Percentiles rank a stretch among this genome's conserved stretches.
Conservation (phyloP, 2,329 filamentous ascomycete species). For the Xylaria polymorpha region DNA sequence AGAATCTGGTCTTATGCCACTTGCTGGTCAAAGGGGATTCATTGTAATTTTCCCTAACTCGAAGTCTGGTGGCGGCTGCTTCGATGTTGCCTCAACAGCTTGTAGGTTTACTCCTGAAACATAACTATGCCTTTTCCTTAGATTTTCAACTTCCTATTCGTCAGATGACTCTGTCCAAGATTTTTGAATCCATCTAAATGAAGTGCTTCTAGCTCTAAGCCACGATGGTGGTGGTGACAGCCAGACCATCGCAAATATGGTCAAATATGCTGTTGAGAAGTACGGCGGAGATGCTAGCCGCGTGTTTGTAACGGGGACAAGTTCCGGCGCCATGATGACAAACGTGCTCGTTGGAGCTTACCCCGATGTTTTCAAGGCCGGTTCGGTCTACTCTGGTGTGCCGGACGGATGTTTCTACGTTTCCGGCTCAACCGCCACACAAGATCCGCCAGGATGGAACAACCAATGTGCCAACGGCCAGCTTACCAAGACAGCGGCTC, state of each 20-base stretch:
- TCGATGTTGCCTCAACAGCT: slow-evolving; percentile 67
- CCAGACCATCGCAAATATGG: slow-evolving; percentile 55
- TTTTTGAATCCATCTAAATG: background rate
- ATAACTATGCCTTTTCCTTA: background rate
- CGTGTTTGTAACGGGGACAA: slow-evolving; percentile 48
- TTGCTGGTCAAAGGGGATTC: slow-evolving; percentile 66
- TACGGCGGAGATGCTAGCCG: slow-evolving; percentile 51
- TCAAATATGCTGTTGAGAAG: slow-evolving; percentile 50
- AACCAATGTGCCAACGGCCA: slow-evolving; percentile 64
- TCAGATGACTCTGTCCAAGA: background rate
- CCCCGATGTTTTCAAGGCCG: slow-evolving; percentile 60
- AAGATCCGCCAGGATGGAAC: slow-evolving; percentile 62
- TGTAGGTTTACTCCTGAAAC: slow-evolving; percentile 40
- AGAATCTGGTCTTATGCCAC: slow-evolving; percentile 62
- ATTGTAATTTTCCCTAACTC: slow-evolving; percentile 63
- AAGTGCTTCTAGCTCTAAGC: slow-evolving; percentile 43
- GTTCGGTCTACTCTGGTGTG: slow-evolving; percentile 59
- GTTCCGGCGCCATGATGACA: slow-evolving; percentile 52
- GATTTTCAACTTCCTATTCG: background rate
- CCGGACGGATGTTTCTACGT: slow-evolving; percentile 53
- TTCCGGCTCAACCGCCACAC: slow-evolving; percentile 52
- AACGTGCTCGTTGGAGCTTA: slow-evolving; percentile 60
- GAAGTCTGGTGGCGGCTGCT: slow-evolving; percentile 60
- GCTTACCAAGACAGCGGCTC: slow-evolving; percentile 54
- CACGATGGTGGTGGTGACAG: slow-evolving; percentile 55